These are phyloP conservation scores for Datisca glomerata DNA, from an alignment of 306 rosid genomes.

Conservation along the genomic window DNA sequence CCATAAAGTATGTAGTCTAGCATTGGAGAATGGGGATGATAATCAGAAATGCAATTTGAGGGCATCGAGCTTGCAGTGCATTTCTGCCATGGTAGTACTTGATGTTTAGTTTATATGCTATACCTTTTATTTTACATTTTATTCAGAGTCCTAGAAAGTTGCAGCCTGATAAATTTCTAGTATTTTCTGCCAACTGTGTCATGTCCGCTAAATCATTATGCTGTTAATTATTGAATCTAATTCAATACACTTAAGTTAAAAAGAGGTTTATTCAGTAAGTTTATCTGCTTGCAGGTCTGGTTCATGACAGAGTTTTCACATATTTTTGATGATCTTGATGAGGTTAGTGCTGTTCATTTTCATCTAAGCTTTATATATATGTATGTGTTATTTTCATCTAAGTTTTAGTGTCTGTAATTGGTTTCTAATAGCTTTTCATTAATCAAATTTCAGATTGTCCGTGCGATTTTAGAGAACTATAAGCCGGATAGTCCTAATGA, in stretches of 20 bases:
- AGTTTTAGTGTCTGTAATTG: too few relatives aligned
- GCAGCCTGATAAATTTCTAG: too few relatives aligned
- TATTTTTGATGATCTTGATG: constrained; percentile 65
- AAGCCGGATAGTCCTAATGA: constrained; percentile 35
- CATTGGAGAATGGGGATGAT: constrained; percentile 47
- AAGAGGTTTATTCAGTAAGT: background rate
- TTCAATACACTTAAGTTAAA: too few relatives aligned
- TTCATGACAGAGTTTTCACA: constrained; percentile 80
- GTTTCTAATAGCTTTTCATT: too few relatives aligned
- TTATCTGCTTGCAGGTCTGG: constrained; percentile 58
- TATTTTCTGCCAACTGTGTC: too few relatives aligned
- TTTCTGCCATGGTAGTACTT: constrained; percentile 85
- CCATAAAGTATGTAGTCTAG: constrained; percentile 55
- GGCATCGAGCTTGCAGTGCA: constrained; percentile 94
- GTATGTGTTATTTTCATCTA: constrained; percentile 5
- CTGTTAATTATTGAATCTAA: too few relatives aligned
- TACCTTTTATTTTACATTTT: constrained; percentile 2
- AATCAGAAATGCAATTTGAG: constrained; percentile 46
- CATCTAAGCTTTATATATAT: constrained; percentile 4
- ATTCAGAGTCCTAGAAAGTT: constrained; percentile 8
- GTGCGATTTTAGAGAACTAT: constrained; percentile 58
- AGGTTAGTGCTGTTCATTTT: constrained; percentile 42
- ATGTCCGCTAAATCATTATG: too few relatives aligned
- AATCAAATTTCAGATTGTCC: constrained; percentile 44
- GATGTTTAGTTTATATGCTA: constrained; percentile 3